Evolutionary conservation across 495 filamentous ascomycete genomes (phyloP), one percentile per base, ranked within the genome.

Genomic region (Penicillium crystallinum): DNA sequence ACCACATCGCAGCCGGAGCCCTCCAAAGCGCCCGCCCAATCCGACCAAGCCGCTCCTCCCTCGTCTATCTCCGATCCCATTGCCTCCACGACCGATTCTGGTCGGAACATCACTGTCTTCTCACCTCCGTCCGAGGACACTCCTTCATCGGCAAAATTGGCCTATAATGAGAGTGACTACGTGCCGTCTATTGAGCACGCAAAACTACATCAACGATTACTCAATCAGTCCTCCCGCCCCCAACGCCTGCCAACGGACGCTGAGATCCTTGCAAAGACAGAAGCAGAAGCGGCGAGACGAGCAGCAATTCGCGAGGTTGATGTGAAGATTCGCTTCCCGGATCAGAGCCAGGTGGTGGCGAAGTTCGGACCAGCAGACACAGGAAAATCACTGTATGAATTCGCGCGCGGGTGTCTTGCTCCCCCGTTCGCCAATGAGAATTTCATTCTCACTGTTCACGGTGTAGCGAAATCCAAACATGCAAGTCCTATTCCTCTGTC

Each of bases 261-360:
- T 18, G 78, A 81, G 48, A 69, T 80, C n/a, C 69, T 67, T 11
- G 74, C 71, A 22, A 72, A 77, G 47, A 69, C 63, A 23, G 61
- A 69, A 36, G 73, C 68, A 15, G 81, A 84, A 31, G 78, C 80
- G 25, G 81, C 84, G 30, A 79, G 69, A 45, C 76, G 86, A 11
- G 81, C 83, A 29, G 77, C 77, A 17, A 74, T 91, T 49, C 84
- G 78, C 31, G 75, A 80, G 37, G 82, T 96, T 35, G 75, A 82
- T 35, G 78, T 98, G 49, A 90, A 87, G 53, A 75, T 97, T 46
- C 86, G 92, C 19, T 90, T 96, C 55, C 91, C 93, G 1, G 91
- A 97, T 65, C 84, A 89, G 57, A 84, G 80, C 48, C 81, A 82
- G 34, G 78, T 90, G 17, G 76, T 86, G 23, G 80, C 82, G 60